phyloP scores from a whole-genome alignment of 768 basidiomycete species.

The Pleurotus pulmonarius region DNA sequence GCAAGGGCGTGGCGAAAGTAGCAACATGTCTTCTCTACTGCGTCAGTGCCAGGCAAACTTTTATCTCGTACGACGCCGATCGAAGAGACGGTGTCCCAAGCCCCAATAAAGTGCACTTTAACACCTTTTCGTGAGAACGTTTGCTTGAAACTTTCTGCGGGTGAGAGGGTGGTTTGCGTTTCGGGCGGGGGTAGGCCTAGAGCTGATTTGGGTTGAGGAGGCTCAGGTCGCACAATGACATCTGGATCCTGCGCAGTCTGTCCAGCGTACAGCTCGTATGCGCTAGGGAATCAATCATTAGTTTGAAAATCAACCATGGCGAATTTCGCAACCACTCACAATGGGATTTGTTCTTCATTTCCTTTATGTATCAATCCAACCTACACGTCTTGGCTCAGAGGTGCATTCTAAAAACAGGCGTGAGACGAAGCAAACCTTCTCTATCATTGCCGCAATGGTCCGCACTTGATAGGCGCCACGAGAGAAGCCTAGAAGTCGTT shows the following conservation, averaged over 20 bases:
- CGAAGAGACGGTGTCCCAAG: conserved; percentile 46
- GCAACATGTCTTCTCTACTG: conserved; percentile 26
- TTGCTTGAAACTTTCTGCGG: conserved; percentile 22
- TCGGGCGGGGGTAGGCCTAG: conserved; percentile 2
- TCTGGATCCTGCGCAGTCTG: conserved; percentile 12
- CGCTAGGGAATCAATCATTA: conserved; percentile 18
- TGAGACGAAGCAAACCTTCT: conserved; percentile 19
- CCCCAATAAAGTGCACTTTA: conserved; percentile 38
- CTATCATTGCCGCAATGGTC: conserved; percentile 39
- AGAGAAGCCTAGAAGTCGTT: conserved; percentile 35
- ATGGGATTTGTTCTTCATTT: conserved; percentile 38
- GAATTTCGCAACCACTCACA: conserved; percentile 18
- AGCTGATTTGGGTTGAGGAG: conserved; percentile 4
- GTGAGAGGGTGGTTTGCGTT: neutral
- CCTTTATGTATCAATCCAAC: conserved; percentile 38
- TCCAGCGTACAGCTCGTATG: conserved; percentile 33
- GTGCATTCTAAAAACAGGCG: neutral
- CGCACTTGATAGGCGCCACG: conserved; percentile 47
- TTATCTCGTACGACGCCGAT: conserved; percentile 30
- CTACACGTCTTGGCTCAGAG: conserved; percentile 15
- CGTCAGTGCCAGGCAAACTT: conserved; percentile 26
- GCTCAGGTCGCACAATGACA: neutral
- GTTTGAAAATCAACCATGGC: conserved; percentile 2
- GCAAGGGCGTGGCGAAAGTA: conserved; percentile 45
- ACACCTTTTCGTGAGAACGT: conserved; percentile 30